These are phyloP conservation scores for Blastobotrys mokoenaii DNA, from an alignment of 805 yeast genomes.

Conservation along the genomic window DNA sequence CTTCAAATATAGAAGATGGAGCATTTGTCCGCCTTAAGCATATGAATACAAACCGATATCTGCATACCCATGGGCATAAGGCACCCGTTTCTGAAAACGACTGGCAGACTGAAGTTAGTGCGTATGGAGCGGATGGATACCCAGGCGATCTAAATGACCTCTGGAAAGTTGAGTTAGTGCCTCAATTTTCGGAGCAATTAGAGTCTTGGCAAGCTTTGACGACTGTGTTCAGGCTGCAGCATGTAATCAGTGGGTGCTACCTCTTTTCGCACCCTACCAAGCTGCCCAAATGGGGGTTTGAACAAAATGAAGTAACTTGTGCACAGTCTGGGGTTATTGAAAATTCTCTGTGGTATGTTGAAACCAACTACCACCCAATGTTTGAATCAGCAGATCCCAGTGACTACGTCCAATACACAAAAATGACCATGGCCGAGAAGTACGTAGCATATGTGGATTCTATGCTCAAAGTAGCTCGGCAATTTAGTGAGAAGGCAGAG, in stretches of 20 bases:
- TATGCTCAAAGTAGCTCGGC: conserved; percentile 6
- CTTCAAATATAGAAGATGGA: conserved; percentile 29
- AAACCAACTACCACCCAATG: conserved; percentile 45
- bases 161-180: conserved; percentile 43
- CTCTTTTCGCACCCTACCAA: conserved; percentile 51
- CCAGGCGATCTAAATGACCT: conserved; percentile 49
- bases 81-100: conserved; percentile 18
- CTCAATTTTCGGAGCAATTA: conserved; percentile 25
- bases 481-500: not conserved
- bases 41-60: conserved; percentile 14
- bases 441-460: conserved; percentile 11
- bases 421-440: conserved; percentile 9
- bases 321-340: conserved; percentile 50
- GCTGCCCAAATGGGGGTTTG: conserved; percentile 61
- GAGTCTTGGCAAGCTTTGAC: conserved; percentile 36
- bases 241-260: conserved; percentile 49
- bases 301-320: conserved; percentile 71
- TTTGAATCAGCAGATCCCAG: conserved; percentile 14
- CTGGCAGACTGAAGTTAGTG: conserved; percentile 23
- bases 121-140: conserved; percentile 45
- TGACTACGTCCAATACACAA: conserved; percentile 10
- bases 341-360: conserved; percentile 57
- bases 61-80: conserved; percentile 17
- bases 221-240: conserved; percentile 48
- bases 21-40: conserved; percentile 40